A percentile compares a stretch with the other conserved stretches of the same genome.
Conservation (phyloP, 2,329 filamentous ascomycete species). For the Trichoderma sp. region DNA sequence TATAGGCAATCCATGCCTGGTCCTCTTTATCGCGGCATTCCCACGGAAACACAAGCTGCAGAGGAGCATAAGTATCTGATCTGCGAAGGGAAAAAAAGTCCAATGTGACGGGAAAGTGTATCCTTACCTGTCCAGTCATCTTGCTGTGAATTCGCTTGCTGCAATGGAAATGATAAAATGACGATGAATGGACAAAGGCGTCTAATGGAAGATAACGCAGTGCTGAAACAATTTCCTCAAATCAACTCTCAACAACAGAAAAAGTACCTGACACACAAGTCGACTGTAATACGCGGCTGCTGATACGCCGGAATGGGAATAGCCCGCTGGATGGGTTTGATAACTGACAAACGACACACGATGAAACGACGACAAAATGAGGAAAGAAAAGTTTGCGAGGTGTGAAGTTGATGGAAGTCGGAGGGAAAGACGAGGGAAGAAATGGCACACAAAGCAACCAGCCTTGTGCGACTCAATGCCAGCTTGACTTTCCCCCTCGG, state of each 20-base stretch:
- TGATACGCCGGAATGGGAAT: background rate
- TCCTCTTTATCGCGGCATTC: slow-evolving; percentile 54
- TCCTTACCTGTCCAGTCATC: slow-evolving; percentile 18
- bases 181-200: background rate
- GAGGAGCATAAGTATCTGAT: background rate
- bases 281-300: background rate
- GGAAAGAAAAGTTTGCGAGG: background rate
- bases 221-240: background rate
- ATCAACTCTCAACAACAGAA: background rate
- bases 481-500: slow-evolving; percentile 1
- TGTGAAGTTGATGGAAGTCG: background rate
- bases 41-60: slow-evolving; percentile 42
- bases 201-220: background rate
- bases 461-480: slow-evolving; percentile 5
- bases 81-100: background rate
- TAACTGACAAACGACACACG: background rate
- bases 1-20: slow-evolving; percentile 46
- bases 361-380: background rate
- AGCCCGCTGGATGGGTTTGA: background rate
- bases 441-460: slow-evolving; percentile 3
- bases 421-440: background rate
- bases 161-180: background rate
- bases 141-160: background rate
- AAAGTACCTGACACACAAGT: background rate
- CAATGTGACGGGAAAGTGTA: background rate